Conservation (phyloP, 805 yeast genomes). For the Komagataella pseudopastoris region DNA sequence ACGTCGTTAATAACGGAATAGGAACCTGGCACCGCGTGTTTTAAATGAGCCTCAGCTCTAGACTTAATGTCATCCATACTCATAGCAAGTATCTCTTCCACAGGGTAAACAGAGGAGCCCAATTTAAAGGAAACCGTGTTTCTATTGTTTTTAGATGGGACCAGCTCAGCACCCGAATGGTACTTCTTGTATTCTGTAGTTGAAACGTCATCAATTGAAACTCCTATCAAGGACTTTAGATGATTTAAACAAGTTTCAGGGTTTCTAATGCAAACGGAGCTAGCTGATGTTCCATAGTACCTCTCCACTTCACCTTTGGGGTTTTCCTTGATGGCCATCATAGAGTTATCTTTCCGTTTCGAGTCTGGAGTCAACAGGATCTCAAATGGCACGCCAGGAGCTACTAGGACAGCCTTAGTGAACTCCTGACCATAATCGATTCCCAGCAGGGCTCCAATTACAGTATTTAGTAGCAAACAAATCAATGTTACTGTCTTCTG, state of each 20-base stretch:
- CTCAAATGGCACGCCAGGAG: constrained; percentile 84
- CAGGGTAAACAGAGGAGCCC: constrained; percentile 28
- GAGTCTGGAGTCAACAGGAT: constrained; percentile 82
- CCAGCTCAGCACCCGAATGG: constrained; percentile 49
- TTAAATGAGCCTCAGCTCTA: constrained; percentile 53
- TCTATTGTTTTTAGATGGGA: constrained; percentile 27
- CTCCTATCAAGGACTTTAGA: constrained; percentile 64
- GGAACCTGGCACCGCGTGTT: constrained; percentile 35
- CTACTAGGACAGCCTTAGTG: constrained; percentile 78
- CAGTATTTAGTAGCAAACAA: constrained; percentile 1
- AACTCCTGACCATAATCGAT: constrained; percentile 82
- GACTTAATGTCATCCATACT: constrained; percentile 45
- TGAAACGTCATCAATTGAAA: constrained; percentile 29
- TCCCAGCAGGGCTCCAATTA: constrained; percentile 61
- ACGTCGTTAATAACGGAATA: constrained; percentile 43
- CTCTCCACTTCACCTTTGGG: constrained; percentile 44
- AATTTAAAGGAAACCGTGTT: constrained; percentile 45
- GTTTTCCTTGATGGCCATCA: constrained; percentile 44
- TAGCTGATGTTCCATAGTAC: constrained; percentile 65
- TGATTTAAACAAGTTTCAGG: constrained; percentile 60
- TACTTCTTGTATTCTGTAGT: constrained; percentile 30
- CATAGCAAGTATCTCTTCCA: constrained; percentile 86
- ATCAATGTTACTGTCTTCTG: not conserved
- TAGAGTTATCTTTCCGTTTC: constrained; percentile 79
- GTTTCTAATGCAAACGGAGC: constrained; percentile 53